Evolutionary conservation across 192 early-diverging fungal species (phyloP), one percentile per base, ranked within the genome.

Genomic region (Gonapodya prolifera): DNA sequence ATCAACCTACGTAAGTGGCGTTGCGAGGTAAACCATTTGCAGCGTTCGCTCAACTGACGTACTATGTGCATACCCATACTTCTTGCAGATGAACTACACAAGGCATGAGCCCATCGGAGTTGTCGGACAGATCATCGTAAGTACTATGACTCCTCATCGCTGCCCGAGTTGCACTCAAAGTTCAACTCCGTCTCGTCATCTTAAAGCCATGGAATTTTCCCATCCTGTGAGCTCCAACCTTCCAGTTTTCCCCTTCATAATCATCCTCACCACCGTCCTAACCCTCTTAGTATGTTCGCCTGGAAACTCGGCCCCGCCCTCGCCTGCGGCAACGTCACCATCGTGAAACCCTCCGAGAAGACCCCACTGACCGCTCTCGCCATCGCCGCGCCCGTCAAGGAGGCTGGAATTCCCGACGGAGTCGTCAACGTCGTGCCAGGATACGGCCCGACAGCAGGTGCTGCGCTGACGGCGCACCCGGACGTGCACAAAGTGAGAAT

Each of bases 351-450:
- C 1, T 79, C 84, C 1, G 80, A 86, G 76, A 75, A 80, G 31
- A 76, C 80, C 0, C 84, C 83, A 2, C 78, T 82, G 8, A 78
- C 78, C 0, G 80, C 84, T 0, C 79, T 86, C 16, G 61, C 79
- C 0, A 2, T 86, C 34, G 80, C 76, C 70, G 34, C 30, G 74
- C 75, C 35, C 75, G 81, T 69, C 78, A n/a, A n/a, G n/a, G n/a
- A n/a, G n/a, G n/a, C n/a, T n/a, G n/a, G n/a, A n/a, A 77, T 13
- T 77, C 82, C 34, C 13, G 13, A 8, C 73, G 34, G 30, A 73
- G 86, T 29, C 86, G 84, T 17, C 75, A 81, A 0, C 84, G 82
- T 84, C 23, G 76, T 86, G 75, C 84, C 83, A 73, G 75, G 86
- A 29, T 82, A 76, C 70, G 85, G 80, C 34, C 35, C 70, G n/a